Evolutionary conservation across 805 yeast genomes (phyloP), one percentile per base, ranked within the genome.

Genomic region (Dipodascopsis tothii): DNA sequence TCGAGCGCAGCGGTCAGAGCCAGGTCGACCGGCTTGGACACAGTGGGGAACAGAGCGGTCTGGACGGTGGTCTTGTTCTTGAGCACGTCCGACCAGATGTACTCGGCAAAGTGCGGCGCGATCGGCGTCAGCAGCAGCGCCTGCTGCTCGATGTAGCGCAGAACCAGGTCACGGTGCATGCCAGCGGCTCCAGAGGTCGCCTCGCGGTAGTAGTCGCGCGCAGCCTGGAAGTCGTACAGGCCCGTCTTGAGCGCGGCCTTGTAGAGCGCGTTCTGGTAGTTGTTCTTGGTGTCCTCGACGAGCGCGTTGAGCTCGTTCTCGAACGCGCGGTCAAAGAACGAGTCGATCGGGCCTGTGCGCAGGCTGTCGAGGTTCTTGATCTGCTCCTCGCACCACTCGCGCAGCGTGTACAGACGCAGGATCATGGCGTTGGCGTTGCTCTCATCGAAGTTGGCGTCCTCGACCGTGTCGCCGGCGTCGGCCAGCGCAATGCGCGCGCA

Each of bases 371-470:
- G 20, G 30, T 46, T 52, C 33, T 46, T 46, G 33, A 80, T 66
- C 43, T 78, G 69, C 45, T 83, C 92, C 64, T 88, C 96, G 62
- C 84, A 77, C 98, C 98, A 92, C 66, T 88, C 97, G 64, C 85
- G 90, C 65, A 90, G 73, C 43, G 85, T 90, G 65, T 76, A 83
- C 63, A 92, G 74, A 70, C 98, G 84, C 64, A 92, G 75, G 63
- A 92, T 88, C 21, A 97, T 96, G 37, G 98, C 96, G 60, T 92
- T 92, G 43, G 98, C 98, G 60, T 81, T 88, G 48, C 86, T 70
- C 69, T 92, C 98, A 60, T 92, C 98, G 61, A 92, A 84, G 72
- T 92, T 92, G 41, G 98, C 98, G 66, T 92, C 98, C 69, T 92
- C 98, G 55, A 87, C 78, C 35, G 92, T 73, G 64, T 92, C 98